Conservation (phyloP, 306 rosid genomes). For the Potentilla sterilis region DNA sequence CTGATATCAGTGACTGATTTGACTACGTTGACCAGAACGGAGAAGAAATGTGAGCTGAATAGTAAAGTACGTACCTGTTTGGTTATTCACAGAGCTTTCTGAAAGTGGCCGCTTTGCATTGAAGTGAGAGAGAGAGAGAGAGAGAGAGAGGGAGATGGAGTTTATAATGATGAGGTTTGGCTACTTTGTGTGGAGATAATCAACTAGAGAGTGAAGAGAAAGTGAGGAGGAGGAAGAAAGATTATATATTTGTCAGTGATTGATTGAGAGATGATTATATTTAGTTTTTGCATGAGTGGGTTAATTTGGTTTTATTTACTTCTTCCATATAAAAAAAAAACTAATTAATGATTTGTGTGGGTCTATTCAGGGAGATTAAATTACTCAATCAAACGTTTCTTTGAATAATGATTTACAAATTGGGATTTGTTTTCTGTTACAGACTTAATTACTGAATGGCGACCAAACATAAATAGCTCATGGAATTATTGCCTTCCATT, state of each 20-base stretch:
- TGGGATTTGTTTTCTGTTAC: not conserved
- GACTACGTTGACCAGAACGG: slow-evolving; percentile 22
- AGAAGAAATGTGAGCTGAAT: not conserved
- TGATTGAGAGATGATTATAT: not conserved
- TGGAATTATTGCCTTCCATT: not conserved
- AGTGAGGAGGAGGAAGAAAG: not conserved
- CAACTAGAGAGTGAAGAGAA: not conserved
- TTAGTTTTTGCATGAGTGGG: slow-evolving; percentile 5
- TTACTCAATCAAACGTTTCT: not conserved
- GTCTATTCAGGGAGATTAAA: not conserved
- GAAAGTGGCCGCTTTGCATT: slow-evolving; percentile 16
- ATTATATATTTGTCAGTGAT: slow-evolving; percentile 34
- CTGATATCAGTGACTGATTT: not conserved
- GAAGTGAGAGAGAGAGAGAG: not conserved
- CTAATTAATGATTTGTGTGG: not conserved
- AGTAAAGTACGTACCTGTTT: slow-evolving; percentile 1
- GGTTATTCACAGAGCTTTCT: slow-evolving; percentile 2
- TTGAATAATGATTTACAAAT: not conserved
- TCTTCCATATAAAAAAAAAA: not conserved
- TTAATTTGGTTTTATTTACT: not conserved
- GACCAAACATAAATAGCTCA: too few species aligned
- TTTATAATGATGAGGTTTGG: not conserved
- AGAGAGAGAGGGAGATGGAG: not conserved
- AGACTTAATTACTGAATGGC: not conserved
- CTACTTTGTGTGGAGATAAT: slow-evolving; percentile 11